Evolutionary conservation across 129 eudicot species (phyloP), one percentile per base, ranked within the genome.

Genomic region (Heracleum sosnowskyi): DNA sequence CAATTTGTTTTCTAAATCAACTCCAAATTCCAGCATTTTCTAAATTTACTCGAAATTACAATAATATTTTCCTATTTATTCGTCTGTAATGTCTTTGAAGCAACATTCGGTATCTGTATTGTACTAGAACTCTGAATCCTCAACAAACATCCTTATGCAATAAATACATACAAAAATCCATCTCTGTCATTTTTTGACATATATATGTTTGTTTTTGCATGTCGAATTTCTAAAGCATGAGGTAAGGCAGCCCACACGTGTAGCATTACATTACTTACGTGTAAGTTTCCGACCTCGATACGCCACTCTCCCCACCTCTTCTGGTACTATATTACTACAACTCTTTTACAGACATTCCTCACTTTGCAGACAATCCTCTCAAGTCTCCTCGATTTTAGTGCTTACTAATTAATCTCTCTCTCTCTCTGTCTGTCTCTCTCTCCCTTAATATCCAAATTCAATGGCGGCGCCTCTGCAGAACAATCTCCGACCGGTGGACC

Each of bases 401-500:
- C 63, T 55, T 1, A 7, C 63, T 55, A 7, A 7, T 2, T 0
- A 5, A 53, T 7, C 22, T 22, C 63, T 5, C 22, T 5, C 11
- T 10, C n/a, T 5, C 3, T 0, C 0, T n/a, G n/a, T n/a, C n/a
- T n/a, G n/a, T n/a, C n/a, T n/a, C n/a, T n/a, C 26, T 22, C 31
- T 29, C 70, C 70, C 70, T 15, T 63, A 29, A 29, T 3, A 63
- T 63, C 70, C 70, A 63, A 55, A 5, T 55, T 55, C 29, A 5
- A 63, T 63, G 36, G 35, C 70, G 79, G 73, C 85, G 36, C 4
- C 26, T 45, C 4, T 28, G 71, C 34, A 26, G 18, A 66, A 41
- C 22, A 10, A 57, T 2, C 82, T 28, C 69, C 71, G 73, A 44
- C 76, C 9, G 13, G 82, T 86, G 46, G 86, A 85, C 49, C 76